These are phyloP conservation scores for Emergomyces orientalis DNA, from an alignment of 2,329 filamentous ascomycete species.

Conservation along the genomic window DNA sequence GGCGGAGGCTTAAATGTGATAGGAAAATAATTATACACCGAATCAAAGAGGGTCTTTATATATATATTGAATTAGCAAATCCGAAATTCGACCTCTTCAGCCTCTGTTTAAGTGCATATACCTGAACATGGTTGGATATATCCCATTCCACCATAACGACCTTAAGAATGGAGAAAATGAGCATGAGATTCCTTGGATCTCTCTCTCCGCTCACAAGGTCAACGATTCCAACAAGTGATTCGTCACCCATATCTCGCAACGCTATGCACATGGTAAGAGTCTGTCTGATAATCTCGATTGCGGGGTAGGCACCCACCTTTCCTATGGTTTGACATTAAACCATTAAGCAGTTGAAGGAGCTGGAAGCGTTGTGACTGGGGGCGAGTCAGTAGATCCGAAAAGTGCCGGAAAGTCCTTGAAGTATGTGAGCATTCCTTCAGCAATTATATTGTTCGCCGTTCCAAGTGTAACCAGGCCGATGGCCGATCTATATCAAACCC, in stretches of 20 bases:
- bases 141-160: slow-evolving; percentile 62
- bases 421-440: neutral
- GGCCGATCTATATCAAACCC: neutral
- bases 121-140: slow-evolving; percentile 51
- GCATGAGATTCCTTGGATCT: slow-evolving; percentile 60
- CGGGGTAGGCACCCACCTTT: slow-evolving; percentile 32
- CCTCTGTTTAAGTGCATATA: slow-evolving; percentile 20
- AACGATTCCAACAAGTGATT: slow-evolving; percentile 53
- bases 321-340: slow-evolving; percentile 53
- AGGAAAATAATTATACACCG: slow-evolving; percentile 63
- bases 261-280: slow-evolving; percentile 25
- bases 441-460: neutral
- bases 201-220: slow-evolving; percentile 60
- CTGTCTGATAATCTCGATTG: neutral
- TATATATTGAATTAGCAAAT: neutral
- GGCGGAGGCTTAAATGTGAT: slow-evolving; percentile 62
- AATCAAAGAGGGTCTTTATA: slow-evolving; percentile 49
- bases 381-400: slow-evolving; percentile 50
- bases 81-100: neutral
- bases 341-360: slow-evolving; percentile 53
- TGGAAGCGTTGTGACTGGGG: slow-evolving; percentile 57
- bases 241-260: slow-evolving; percentile 48
- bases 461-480: neutral
- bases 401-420: slow-evolving; percentile 41
- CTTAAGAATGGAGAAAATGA: slow-evolving; percentile 58